Evolutionary conservation across 345 rosid species (phyloP).

Genomic region (Populus deltoides): DNA sequence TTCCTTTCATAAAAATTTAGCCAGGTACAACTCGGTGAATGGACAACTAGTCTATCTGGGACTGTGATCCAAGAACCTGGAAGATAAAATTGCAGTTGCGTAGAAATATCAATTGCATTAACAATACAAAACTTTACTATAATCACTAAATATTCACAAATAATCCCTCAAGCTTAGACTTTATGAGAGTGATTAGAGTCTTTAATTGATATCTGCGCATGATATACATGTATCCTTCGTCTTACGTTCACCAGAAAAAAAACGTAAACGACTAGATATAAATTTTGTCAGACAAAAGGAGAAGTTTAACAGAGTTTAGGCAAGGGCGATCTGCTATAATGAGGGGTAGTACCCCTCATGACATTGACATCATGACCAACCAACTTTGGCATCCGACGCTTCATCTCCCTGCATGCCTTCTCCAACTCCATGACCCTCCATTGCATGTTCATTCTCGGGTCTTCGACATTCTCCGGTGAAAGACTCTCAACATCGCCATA

Average conservation of each 20-base stretch:
- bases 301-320: constrained; percentile 55
- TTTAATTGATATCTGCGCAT: not conserved
- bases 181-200: not conserved
- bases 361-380: constrained; percentile 29
- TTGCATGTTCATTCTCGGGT: constrained; percentile 32
- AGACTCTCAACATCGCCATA: constrained; percentile 22
- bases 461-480: constrained; percentile 28
- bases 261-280: not conserved
- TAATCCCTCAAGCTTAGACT: not conserved
- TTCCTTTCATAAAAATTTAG: not conserved
- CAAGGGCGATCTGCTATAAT: constrained; percentile 20
- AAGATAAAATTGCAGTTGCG: not conserved
- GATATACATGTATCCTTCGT: not conserved
- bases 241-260: not conserved
- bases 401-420: constrained; percentile 52
- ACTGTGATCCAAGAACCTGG: not conserved
- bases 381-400: constrained; percentile 51
- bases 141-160: not conserved
- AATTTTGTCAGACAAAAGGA: not conserved
- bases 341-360: constrained; percentile 6
- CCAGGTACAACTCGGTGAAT: too few species aligned
- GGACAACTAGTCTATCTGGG: too few species aligned
- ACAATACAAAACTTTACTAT: not conserved
- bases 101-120: not conserved
- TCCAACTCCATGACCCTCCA: constrained; percentile 55